Evolutionary conservation across 495 filamentous ascomycete genomes (phyloP).

Genomic region (Lepidopterella palustris): DNA sequence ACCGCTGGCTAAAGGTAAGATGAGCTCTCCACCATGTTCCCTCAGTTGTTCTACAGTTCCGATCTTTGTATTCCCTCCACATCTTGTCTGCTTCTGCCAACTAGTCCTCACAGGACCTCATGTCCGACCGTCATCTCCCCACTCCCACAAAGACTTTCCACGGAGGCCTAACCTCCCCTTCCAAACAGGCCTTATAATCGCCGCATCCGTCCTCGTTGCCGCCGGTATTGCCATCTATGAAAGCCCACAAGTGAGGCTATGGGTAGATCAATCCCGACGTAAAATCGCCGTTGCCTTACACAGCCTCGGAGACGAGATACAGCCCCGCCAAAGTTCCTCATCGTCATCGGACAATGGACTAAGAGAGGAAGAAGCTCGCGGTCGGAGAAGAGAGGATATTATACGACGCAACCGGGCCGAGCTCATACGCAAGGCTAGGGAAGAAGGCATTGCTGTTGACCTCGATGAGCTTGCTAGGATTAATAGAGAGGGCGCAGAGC

Average conservation of each 20-base stretch:
- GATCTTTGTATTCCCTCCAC: neutral
- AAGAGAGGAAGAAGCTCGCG: constrained; percentile 58
- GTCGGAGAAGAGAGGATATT: constrained; percentile 65
- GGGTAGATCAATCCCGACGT: constrained; percentile 67
- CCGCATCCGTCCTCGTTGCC: constrained; percentile 66
- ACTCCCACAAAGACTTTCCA: neutral
- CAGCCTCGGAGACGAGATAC: constrained; percentile 67
- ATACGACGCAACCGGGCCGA: constrained; percentile 54
- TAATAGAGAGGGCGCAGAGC: constrained; percentile 11
- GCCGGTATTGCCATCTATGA: constrained; percentile 83
- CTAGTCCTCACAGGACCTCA: constrained; percentile 5
- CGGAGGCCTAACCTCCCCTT: constrained; percentile 10
- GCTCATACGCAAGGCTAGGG: constrained; percentile 37
- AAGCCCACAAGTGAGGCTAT: constrained; percentile 70
- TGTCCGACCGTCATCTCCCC: constrained; percentile 3
- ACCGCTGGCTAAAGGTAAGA: constrained; percentile 30
- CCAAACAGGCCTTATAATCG: constrained; percentile 64
- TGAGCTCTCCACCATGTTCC: constrained; percentile 2
- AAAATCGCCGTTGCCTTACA: constrained; percentile 74
- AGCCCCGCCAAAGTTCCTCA: constrained; percentile 39
- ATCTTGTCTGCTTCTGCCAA: constrained; percentile 10
- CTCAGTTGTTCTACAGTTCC: neutral
- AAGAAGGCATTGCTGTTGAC: constrained; percentile 42
- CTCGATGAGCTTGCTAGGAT: constrained; percentile 28
- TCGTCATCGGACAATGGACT: constrained; percentile 34